These are phyloP conservation scores for Leptographium galeiforme DNA, from an alignment of 2,329 filamentous ascomycete species.

Conservation along the genomic window DNA sequence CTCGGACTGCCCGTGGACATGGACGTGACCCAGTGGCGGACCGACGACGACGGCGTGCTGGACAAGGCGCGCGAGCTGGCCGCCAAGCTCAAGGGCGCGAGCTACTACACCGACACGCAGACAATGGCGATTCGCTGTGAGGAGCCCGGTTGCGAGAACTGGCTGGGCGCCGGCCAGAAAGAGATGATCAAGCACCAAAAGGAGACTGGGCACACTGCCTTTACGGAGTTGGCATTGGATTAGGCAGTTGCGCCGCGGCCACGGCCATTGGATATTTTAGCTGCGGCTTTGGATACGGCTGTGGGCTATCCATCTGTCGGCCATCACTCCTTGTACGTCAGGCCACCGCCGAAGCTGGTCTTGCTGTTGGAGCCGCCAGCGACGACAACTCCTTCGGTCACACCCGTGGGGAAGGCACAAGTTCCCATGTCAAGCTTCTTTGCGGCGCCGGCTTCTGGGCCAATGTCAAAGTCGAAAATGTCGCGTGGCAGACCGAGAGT, in stretches of 20 bases:
- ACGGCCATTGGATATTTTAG: no score
- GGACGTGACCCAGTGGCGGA: conserved; percentile 51
- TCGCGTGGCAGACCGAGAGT: conserved; percentile 82
- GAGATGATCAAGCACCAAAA: conserved; percentile 49
- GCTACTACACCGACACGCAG: conserved; percentile 84
- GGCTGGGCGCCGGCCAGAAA: conserved; percentile 53
- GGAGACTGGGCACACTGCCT: conserved; percentile 43
- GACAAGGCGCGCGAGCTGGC: conserved; percentile 53
- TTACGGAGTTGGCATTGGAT: conserved; percentile 18
- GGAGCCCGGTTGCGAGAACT: conserved; percentile 40
- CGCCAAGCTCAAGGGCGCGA: conserved; percentile 47
- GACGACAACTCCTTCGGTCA: conserved; percentile 28
- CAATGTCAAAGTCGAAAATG: conserved; percentile 90
- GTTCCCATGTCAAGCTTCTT: conserved; percentile 47
- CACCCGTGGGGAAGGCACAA: conserved; percentile 50
- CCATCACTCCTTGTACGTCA: conserved; percentile 27
- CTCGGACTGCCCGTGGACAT: conserved; percentile 53
- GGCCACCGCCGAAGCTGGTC: conserved; percentile 34
- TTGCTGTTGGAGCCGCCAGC: conserved; percentile 32
- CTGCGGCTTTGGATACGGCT: no score
- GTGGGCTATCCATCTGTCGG: not conserved
- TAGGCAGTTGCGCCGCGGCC: not conserved
- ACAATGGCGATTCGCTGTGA: conserved; percentile 71
- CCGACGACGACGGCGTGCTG: conserved; percentile 52
- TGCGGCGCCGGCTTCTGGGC: conserved; percentile 35